These are phyloP conservation scores for Fusarium buxicola DNA, from an alignment of 2,329 filamentous ascomycete species.

Conservation along the genomic window DNA sequence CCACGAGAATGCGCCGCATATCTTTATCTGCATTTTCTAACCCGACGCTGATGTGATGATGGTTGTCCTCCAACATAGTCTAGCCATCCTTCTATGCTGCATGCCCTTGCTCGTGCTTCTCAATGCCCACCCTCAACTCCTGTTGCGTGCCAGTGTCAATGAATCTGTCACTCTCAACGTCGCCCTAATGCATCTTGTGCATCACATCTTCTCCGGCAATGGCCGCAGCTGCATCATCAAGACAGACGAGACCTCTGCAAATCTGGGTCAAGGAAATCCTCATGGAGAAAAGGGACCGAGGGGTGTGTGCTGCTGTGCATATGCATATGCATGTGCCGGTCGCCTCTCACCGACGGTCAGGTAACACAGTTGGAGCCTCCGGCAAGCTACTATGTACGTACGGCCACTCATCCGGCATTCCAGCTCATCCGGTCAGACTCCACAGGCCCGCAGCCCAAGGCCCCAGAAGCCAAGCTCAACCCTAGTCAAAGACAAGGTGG, in stretches of 20 bases:
- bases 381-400: conserved; percentile 7
- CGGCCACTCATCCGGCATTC: conserved; percentile 17
- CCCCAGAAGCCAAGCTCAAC: conserved; percentile 21
- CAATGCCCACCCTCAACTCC: conserved; percentile 5
- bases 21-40: conserved; percentile 16
- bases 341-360: conserved; percentile 17
- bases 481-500: conserved; percentile 16
- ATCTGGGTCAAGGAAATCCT: background rate
- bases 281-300: conserved; percentile 2
- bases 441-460: conserved; percentile 19
- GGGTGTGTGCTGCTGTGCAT: conserved; percentile 7
- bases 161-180: conserved; percentile 16
- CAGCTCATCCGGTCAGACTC: conserved; percentile 30
- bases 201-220: conserved; percentile 11
- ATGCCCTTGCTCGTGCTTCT: background rate
- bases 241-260: background rate
- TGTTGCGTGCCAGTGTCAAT: conserved; percentile 13
- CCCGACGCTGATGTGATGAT: conserved; percentile 5
- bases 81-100: conserved; percentile 1
- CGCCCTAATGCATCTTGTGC: conserved; percentile 31
- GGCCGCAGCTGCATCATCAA: background rate
- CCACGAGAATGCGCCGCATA: conserved; percentile 15
- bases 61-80: conserved; percentile 4
- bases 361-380: conserved; percentile 12
- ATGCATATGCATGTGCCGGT: conserved; percentile 4